phyloP scores from a whole-genome alignment of 306 rosid species.

The Mucuna pruriens region DNA sequence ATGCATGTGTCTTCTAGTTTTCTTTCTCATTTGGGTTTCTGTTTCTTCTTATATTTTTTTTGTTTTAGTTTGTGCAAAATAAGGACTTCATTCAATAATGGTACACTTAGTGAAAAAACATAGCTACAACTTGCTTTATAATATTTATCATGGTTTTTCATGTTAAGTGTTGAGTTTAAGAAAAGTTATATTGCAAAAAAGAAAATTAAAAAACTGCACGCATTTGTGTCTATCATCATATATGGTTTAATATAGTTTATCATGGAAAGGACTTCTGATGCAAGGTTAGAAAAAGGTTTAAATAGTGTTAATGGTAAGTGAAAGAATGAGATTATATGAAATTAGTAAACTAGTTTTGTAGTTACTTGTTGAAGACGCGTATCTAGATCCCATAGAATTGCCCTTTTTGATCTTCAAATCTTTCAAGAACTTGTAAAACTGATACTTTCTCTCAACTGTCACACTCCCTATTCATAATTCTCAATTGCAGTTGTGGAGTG shows the following conservation, averaged over 20 bases:
- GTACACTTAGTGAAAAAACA: background rate
- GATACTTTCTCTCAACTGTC: background rate
- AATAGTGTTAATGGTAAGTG: background rate
- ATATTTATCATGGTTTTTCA: background rate
- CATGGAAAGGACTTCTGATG: background rate
- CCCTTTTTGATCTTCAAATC: background rate
- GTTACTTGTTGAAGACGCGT: background rate
- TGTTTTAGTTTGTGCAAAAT: background rate
- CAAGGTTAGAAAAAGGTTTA: background rate
- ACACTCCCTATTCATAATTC: background rate
- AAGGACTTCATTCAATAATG: background rate
- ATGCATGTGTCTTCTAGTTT: background rate
- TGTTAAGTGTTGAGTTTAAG: background rate
- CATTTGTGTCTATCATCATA: background rate
- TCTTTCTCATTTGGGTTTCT: background rate
- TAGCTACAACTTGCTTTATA: background rate
- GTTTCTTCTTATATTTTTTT: background rate
- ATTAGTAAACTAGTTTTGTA: background rate
- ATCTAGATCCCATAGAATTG: background rate
- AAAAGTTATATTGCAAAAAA: background rate
- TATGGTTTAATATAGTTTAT: too few species aligned
- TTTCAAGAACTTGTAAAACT: background rate
- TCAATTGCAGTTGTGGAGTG: too few species aligned
- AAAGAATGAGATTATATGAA: background rate
- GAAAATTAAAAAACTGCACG: background rate